Evolutionary conservation across 2,329 filamentous ascomycete species (phyloP), one percentile per base, ranked within the genome.

Genomic region (Trichoderma gracile): DNA sequence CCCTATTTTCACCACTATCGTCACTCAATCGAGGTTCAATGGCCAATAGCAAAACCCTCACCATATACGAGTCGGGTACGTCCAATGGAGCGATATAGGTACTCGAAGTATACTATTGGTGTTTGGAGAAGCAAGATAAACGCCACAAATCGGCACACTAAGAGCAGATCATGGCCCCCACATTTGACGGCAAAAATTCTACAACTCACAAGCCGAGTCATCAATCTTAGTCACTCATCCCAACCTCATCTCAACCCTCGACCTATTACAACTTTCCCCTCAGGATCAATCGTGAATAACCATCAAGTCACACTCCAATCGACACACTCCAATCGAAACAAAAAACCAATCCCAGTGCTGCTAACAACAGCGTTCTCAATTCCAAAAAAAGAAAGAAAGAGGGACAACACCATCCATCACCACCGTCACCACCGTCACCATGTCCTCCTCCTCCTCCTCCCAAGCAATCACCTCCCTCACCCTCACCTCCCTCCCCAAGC

Each of bases 401-500:
- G 3, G 2, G 2, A n/a, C 30, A 17, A 30, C 40, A 30, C 25
- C 33, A 38, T 2, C 27, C 27, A 27, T 5, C n/a, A 9, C 6
- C 49, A 19, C 4, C 49, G 54, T 54, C 25, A 30, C 5, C 7
- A 27, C 9, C n/a, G n/a, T 12, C 49, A 19, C 4, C 49, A 62
- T 62, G 59, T 53, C 59, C 25, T 45, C 58, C 5, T 27, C 58
- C n/a, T 53, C 59, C 25, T 45, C 58, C 5, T 27, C 58, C n/a
- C 25, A 54, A 27, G 49, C 59, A n/a, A 62, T 62, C 59, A 62
- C 59, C 27, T 23, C 49, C 59, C 25, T 62, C 59, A 54, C 59
- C 40, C 70, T 78, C n/a, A 68, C 72, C 3, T 76, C 74, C 53
- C 69, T 78, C 64, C 64, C 71, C n/a, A 74, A 73, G 67, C 68